Conservation (phyloP, 1,284 basidiomycete genomes). For the Jaminaea rosea region DNA sequence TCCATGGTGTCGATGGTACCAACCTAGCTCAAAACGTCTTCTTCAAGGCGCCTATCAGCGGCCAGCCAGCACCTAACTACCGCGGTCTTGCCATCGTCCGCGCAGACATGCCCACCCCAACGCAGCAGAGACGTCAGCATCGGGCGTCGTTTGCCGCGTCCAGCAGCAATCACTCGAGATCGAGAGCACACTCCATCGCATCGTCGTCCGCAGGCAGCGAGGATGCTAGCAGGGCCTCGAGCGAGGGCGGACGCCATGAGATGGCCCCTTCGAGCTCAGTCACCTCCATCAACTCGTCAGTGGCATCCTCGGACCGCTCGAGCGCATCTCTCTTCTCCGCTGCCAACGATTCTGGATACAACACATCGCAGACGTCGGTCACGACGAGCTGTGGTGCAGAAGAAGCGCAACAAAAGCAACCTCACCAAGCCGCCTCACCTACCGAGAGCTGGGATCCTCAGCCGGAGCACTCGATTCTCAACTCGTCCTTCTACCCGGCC, state of each 20-base stretch:
- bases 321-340: conserved; percentile 20
- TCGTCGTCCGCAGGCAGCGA: background rate
- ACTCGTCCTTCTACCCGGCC: conserved; percentile 28
- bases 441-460: conserved; percentile 15
- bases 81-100: conserved; percentile 42
- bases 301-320: conserved; percentile 14
- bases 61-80: conserved; percentile 32
- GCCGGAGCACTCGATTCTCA: conserved; percentile 27
- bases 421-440: background rate
- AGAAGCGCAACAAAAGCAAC: background rate
- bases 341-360: background rate
- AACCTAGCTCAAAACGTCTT: conserved; percentile 35
- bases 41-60: conserved; percentile 27
- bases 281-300: conserved; percentile 22
- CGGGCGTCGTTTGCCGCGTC: background rate
- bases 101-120: conserved; percentile 35
- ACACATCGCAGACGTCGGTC: background rate
- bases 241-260: background rate
- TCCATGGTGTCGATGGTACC: conserved; percentile 41
- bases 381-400: background rate
- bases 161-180: background rate
- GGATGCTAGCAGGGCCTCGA: background rate
- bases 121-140: conserved; percentile 15
- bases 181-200: background rate
- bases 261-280: conserved; percentile 17